These are phyloP conservation scores for Podaxis sp. DNA, from an alignment of 768 basidiomycete species.

Conservation along the genomic window DNA sequence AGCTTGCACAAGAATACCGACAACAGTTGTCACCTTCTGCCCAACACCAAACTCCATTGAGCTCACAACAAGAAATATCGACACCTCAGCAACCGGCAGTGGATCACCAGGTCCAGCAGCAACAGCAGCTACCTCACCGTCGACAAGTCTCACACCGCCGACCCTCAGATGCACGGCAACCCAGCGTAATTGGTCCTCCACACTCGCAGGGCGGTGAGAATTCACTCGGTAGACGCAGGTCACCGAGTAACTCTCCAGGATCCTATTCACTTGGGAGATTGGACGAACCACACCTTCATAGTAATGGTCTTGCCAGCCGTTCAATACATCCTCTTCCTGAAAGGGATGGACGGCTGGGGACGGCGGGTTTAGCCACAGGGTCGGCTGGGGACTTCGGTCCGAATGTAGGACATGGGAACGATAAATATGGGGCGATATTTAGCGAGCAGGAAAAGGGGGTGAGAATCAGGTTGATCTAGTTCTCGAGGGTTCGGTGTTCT, in stretches of 20 bases:
- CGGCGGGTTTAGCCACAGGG: slow-evolving; percentile 10
- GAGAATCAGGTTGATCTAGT: slow-evolving; percentile 2
- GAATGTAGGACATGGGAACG: slow-evolving; percentile 17
- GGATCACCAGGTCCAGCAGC: slow-evolving; percentile 16
- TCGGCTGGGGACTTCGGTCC: slow-evolving; percentile 15
- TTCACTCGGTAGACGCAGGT: slow-evolving; percentile 21
- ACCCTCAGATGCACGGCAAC: slow-evolving; percentile 27
- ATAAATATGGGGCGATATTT: slow-evolving; percentile 10
- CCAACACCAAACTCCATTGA: slow-evolving; percentile 24
- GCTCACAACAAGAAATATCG: slow-evolving; percentile 17
- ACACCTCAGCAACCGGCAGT: slow-evolving; percentile 16
- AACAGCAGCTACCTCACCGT: slow-evolving; percentile 18
- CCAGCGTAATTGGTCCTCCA: slow-evolving; percentile 17
- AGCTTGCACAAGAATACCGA: slow-evolving; percentile 38
- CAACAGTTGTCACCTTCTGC: slow-evolving; percentile 32
- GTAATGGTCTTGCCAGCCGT: slow-evolving; percentile 12
- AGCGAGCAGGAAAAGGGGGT: slow-evolving; percentile 20
- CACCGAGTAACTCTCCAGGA: slow-evolving; percentile 24
- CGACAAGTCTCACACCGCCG: slow-evolving; percentile 24
- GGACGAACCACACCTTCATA: slow-evolving; percentile 31
- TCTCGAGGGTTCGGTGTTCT: slow-evolving; percentile 8
- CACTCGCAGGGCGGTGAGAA: slow-evolving; percentile 24
- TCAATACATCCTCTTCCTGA: slow-evolving; percentile 15
- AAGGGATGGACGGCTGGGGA: slow-evolving; percentile 18
- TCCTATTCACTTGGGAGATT: slow-evolving; percentile 28